Conservation (phyloP, 2,329 filamentous ascomycete species). For the Paraphoma chrysanthemicola region DNA sequence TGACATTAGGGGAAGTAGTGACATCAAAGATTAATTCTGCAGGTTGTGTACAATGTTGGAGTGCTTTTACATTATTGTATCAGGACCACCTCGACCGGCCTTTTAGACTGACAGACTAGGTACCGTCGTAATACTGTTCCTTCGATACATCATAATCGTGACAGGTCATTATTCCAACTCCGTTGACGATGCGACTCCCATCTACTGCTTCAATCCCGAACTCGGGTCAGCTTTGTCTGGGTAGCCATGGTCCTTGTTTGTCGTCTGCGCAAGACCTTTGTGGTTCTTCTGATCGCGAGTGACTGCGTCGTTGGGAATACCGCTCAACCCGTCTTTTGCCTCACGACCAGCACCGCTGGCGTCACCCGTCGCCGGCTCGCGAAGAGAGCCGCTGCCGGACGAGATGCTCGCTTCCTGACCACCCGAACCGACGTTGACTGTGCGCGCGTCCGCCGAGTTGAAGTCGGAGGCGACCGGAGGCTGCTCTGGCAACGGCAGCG, state of each 20-base stretch:
- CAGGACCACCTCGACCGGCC: too few species aligned
- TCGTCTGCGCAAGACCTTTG: constrained; percentile 51
- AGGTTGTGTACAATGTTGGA: too few species aligned
- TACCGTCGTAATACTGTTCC: background rate
- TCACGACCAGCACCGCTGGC: constrained; percentile 67
- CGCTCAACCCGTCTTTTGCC: constrained; percentile 63
- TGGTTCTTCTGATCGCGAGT: constrained; percentile 54
- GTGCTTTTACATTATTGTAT: too few species aligned
- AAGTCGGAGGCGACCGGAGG: constrained; percentile 80
- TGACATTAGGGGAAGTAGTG: too few species aligned
- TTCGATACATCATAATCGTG: background rate
- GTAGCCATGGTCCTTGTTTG: constrained; percentile 52
- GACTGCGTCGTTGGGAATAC: constrained; percentile 67
- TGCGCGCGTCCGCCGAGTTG: constrained; percentile 73
- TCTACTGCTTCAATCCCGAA: constrained; percentile 29
- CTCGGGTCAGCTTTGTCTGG: constrained; percentile 51
- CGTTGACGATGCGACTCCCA: background rate
- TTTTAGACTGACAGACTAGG: too few species aligned
- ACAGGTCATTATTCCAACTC: background rate
- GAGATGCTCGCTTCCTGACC: constrained; percentile 54
- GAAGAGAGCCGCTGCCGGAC: constrained; percentile 53
- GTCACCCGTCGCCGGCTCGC: constrained; percentile 59
- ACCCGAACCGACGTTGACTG: constrained; percentile 74
- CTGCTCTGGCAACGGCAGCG: constrained; percentile 80
- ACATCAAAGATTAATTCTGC: too few species aligned